Evolutionary conservation across 2,329 filamentous ascomycete species (phyloP).

Genomic region (Colletotrichum chrysophilum): DNA sequence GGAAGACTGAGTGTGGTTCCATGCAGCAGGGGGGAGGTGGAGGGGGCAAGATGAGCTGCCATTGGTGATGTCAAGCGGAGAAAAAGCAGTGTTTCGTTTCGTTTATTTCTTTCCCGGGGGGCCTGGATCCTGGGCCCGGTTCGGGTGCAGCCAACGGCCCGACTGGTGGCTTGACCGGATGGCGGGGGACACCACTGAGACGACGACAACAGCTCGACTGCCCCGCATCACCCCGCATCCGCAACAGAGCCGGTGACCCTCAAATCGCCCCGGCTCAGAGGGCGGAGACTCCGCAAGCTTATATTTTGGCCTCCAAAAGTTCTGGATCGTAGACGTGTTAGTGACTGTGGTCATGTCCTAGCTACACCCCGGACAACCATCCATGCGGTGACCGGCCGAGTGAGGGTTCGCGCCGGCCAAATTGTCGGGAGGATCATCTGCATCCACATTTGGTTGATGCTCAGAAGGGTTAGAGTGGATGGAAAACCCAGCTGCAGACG

Average conservation of each 20-base stretch:
- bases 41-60: background rate
- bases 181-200: conserved; percentile 5
- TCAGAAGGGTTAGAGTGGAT: background rate
- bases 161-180: conserved; percentile 20
- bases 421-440: background rate
- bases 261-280: background rate
- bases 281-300: conserved; percentile 19
- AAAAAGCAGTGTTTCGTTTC: background rate
- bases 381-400: background rate
- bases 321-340: background rate
- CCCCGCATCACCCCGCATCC: conserved; percentile 14
- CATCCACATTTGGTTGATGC: background rate
- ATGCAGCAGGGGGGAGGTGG: background rate
- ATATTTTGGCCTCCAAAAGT: background rate
- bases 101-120: background rate
- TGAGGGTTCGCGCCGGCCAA: background rate
- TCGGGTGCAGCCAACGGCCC: conserved; percentile 12
- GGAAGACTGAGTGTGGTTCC: background rate
- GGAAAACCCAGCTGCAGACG: no score
- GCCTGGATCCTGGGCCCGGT: background rate
- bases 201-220: background rate
- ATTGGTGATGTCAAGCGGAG: conserved; percentile 1
- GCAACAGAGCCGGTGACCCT: background rate
- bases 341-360: background rate
- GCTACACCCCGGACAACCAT: background rate